A percentile compares a stretch with the other conserved stretches of the same genome.
Evolutionary conservation across 108 stramenopile species (phyloP).

Genomic region (Parietichytrium sp.): DNA sequence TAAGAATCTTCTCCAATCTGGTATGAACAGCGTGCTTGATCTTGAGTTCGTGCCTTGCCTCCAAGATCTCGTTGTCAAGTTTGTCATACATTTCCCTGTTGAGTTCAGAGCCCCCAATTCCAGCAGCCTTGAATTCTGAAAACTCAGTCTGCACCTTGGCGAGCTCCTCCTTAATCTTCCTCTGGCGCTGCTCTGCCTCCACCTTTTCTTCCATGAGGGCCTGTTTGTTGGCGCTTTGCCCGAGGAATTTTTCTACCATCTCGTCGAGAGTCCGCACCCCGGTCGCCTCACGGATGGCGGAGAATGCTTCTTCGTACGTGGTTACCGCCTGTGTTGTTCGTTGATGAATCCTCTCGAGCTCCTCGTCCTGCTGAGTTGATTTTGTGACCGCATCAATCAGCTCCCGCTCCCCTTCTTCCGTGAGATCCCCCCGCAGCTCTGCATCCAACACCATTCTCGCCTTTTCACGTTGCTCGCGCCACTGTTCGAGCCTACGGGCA

Average conservation of each 20-base stretch:
- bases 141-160: conserved; percentile 31
- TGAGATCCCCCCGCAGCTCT: conserved; percentile 8
- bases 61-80: conserved; percentile 18
- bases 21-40: conserved; percentile 17
- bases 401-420: conserved; percentile 14
- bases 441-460: conserved; percentile 33
- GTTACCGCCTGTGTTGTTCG: conserved; percentile 20
- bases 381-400: conserved; percentile 4
- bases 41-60: conserved; percentile 31
- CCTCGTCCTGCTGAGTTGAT: not conserved
- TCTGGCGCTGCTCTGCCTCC: conserved; percentile 29
- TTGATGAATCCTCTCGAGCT: not conserved
- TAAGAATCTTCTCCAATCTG: not conserved
- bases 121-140: conserved; percentile 27
- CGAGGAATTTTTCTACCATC: conserved; percentile 25
- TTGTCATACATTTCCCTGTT: conserved; percentile 37
- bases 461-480: conserved; percentile 35
- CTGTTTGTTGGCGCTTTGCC: conserved; percentile 19
- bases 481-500: not conserved
- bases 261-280: conserved; percentile 28
- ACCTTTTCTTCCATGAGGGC: conserved; percentile 10
- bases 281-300: conserved; percentile 13
- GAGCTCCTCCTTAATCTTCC: conserved; percentile 41
- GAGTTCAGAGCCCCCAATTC: conserved; percentile 26
- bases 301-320: conserved; percentile 10